Evolutionary conservation across 305 asterid genomes (phyloP).

Genomic region (Solanum hybrid): DNA sequence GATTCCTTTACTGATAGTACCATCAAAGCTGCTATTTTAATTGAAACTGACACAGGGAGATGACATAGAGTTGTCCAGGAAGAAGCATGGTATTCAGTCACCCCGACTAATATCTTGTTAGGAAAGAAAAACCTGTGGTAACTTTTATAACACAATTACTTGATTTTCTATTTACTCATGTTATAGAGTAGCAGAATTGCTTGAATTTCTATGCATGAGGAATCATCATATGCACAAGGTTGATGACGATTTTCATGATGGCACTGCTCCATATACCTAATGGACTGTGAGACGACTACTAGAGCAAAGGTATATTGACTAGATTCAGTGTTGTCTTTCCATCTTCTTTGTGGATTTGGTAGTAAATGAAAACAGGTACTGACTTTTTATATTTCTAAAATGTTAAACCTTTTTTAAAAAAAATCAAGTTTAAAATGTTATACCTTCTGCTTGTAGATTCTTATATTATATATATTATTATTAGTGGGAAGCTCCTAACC

Average conservation of each 20-base stretch:
- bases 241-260: slow-evolving; percentile 79
- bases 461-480: slow-evolving; percentile 4
- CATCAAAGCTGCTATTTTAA: neutral
- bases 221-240: slow-evolving; percentile 65
- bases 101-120: neutral
- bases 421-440: neutral
- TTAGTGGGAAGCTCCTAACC: too few species aligned
- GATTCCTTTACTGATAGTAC: neutral
- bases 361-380: neutral
- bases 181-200: neutral
- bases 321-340: neutral
- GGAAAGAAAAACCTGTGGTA: neutral
- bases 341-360: neutral
- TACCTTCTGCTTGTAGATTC: slow-evolving; percentile 31
- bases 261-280: slow-evolving; percentile 83
- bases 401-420: neutral
- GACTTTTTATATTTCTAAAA: neutral
- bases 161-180: neutral
- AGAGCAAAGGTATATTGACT: slow-evolving; percentile 58
- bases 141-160: neutral
- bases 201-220: slow-evolving; percentile 50
- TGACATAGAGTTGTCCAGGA: slow-evolving; percentile 67
- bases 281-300: slow-evolving; percentile 80
- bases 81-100: slow-evolving; percentile 16
- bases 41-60: slow-evolving; percentile 82